phyloP scores from a whole-genome alignment of 208 protist species.

The Acanthamoeba divionensis region DNA sequence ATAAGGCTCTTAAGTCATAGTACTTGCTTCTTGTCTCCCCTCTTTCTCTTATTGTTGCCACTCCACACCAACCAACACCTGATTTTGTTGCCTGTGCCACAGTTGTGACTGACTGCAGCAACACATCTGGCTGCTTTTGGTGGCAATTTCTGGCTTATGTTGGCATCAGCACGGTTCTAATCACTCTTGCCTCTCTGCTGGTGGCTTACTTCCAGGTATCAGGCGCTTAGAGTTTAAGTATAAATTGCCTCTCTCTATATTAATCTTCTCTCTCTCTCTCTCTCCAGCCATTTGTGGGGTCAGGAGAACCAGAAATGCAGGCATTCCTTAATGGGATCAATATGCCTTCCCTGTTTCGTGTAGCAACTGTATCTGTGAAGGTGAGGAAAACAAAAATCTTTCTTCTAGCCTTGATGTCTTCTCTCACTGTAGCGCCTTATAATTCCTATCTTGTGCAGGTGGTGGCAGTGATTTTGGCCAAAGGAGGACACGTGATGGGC shows the following conservation, averaged over 20 bases:
- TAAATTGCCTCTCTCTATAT: neutral
- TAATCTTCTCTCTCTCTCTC: neutral
- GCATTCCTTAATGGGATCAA: constrained; percentile 21
- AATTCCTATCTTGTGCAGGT: constrained; percentile 14
- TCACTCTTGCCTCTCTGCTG: constrained; percentile 1
- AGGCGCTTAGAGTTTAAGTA: neutral
- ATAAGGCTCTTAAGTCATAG: no score
- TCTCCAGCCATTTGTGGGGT: neutral
- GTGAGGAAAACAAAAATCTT: neutral
- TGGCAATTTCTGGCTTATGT: neutral
- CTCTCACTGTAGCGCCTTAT: neutral
- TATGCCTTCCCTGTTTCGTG: neutral
- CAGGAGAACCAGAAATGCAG: neutral
- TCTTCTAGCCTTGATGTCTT: neutral
- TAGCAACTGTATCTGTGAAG: neutral
- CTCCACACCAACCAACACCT: no score
- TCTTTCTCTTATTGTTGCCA: no score
- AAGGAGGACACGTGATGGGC: neutral
- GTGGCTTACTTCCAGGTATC: constrained; percentile 5
- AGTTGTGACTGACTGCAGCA: neutral
- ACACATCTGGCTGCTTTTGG: constrained; percentile 45
- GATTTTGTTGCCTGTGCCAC: no score
- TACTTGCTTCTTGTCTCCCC: no score
- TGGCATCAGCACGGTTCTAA: neutral
- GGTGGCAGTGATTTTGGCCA: neutral